These are phyloP conservation scores for Spiraea crenata DNA, from an alignment of 331 rosid genomes.

Conservation along the genomic window DNA sequence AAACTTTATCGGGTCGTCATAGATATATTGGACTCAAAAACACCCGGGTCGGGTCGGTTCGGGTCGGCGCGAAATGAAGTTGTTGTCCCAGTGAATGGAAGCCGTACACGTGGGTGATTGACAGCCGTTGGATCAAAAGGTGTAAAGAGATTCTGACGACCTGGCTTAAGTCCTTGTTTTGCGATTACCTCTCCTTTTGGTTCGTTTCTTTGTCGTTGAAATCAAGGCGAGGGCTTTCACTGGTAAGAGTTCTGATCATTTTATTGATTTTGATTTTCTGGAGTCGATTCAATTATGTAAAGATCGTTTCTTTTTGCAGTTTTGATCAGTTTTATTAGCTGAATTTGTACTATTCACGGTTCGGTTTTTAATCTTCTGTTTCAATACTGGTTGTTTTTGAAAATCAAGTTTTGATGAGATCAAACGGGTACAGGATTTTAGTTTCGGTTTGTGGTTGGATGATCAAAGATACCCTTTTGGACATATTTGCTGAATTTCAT, in stretches of 20 bases:
- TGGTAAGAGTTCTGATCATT: not conserved
- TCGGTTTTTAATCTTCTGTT: not conserved
- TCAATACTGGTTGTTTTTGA: not conserved
- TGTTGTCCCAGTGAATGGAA: not conserved
- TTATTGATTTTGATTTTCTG: not conserved
- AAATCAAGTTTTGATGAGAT: not conserved
- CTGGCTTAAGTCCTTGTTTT: not conserved
- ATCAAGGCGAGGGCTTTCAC: not conserved
- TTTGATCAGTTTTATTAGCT: not conserved
- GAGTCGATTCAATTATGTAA: not conserved
- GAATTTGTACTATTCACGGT: not conserved
- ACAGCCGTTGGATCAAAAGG: constrained; percentile 12
- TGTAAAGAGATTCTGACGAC: not conserved
- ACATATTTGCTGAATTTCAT: not conserved
- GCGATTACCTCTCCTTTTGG: not conserved
- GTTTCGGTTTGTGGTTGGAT: not conserved
- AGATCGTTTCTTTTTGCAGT: not conserved
- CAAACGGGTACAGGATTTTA: not conserved
- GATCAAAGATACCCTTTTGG: not conserved
- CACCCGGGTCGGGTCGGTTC: constrained; percentile 17
- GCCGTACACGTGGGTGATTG: not conserved
- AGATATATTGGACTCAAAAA: not conserved
- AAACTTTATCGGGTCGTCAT: constrained; percentile 24
- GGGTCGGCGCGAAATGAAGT: not conserved
- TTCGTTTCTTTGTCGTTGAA: constrained; percentile 2